Evolutionary conservation across 2,329 filamentous ascomycete species (phyloP).

Genomic region (Exophiala xenobiotica): DNA sequence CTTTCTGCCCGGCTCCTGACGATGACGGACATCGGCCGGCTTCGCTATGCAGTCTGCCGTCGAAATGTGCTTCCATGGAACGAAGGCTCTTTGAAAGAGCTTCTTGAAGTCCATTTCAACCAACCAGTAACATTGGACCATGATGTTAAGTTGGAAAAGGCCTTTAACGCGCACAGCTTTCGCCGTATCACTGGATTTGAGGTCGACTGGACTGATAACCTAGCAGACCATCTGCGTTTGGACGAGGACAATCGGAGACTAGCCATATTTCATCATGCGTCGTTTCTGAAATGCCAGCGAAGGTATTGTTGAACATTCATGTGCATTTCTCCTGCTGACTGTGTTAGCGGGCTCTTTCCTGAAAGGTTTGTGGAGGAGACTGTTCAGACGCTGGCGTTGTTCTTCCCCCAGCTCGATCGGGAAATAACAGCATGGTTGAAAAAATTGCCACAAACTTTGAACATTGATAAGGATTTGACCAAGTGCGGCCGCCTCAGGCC

Average conservation of each 20-base stretch:
- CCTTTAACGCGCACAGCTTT: not conserved
- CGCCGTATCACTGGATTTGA: not conserved
- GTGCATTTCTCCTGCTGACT: not conserved
- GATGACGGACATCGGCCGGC: not conserved
- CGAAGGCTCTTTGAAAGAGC: not conserved
- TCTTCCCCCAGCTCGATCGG: slow-evolving; percentile 6
- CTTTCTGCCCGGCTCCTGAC: slow-evolving; percentile 4
- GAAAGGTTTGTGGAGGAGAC: not conserved
- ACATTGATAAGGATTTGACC: slow-evolving; percentile 33
- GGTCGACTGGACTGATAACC: not conserved
- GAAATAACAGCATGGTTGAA: slow-evolving; percentile 31
- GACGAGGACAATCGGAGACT: not conserved
- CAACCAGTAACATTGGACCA: not conserved
- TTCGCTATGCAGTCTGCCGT: not conserved
- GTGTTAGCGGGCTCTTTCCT: not conserved
- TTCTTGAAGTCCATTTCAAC: not conserved
- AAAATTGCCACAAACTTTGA: slow-evolving; percentile 16
- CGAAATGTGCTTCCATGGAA: not conserved
- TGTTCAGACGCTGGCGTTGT: slow-evolving; percentile 4
- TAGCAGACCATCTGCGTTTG: slow-evolving; percentile 3
- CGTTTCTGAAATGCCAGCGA: slow-evolving; percentile 7
- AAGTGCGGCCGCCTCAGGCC: slow-evolving; percentile 36
- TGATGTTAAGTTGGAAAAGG: not conserved
- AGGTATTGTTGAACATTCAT: not conserved
- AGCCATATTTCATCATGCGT: slow-evolving; percentile 10